phyloP scores from a whole-genome alignment of 208 protist species.

The Vickermania ingenoplastis region DNA sequence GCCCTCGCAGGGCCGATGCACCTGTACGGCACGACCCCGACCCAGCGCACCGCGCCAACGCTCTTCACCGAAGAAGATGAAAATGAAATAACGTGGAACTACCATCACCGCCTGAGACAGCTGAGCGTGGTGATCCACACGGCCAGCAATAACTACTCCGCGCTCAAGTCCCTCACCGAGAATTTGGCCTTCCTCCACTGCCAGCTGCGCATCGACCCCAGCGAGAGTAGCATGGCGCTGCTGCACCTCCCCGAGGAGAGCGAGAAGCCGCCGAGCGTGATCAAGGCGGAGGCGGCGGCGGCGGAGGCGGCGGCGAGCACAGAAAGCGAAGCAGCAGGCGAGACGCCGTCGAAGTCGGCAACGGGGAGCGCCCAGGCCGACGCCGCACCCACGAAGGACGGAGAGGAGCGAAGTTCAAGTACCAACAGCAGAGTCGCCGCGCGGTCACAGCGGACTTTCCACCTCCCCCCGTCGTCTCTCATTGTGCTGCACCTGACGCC shows the following conservation, averaged over 20 bases:
- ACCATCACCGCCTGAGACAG: conserved; percentile 37
- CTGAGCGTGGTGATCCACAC: conserved; percentile 29
- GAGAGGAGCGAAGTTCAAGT: too few relatives aligned
- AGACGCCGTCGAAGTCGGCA: background rate
- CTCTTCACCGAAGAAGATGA: conserved; percentile 14
- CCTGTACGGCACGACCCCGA: background rate
- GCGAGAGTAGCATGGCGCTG: conserved; percentile 24
- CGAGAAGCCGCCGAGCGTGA: conserved; percentile 6
- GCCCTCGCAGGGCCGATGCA: background rate
- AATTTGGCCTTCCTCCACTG: conserved; percentile 80
- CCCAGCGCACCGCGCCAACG: background rate
- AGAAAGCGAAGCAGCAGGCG: background rate
- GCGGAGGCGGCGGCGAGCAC: background rate
- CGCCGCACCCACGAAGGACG: background rate
- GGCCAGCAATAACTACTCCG: conserved; percentile 69
- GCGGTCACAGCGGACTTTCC: background rate
- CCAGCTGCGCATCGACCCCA: conserved; percentile 45
- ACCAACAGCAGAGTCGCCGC: too few relatives aligned
- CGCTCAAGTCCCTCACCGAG: conserved; percentile 72
- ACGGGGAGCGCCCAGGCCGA: background rate
- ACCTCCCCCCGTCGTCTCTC: conserved; percentile 12
- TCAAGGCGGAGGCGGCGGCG: background rate
- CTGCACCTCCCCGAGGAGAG: conserved; percentile 23
- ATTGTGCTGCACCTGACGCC: conserved; percentile 28
- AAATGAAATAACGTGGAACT: conserved; percentile 29